A percentile compares a stretch with the other conserved stretches of the same genome.
phyloP scores from a whole-genome alignment of 331 rosid genomes.

The Ulmus americana region DNA sequence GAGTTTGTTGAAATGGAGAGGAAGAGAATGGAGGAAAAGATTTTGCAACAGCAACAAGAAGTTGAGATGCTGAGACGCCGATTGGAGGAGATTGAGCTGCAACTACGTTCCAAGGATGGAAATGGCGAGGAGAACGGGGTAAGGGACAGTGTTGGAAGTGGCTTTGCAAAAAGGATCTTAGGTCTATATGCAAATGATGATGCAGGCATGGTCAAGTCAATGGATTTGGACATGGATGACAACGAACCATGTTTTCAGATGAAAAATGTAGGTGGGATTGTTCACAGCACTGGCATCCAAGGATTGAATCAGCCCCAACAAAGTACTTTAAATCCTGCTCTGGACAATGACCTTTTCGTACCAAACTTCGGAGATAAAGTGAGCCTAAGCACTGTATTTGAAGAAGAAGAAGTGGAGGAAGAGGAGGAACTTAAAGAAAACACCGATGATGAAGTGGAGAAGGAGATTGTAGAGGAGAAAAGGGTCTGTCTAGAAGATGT shows the following conservation, averaged over 20 bases:
- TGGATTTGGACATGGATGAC: conserved; percentile 90
- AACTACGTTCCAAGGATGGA: conserved; percentile 46
- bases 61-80: conserved; percentile 77
- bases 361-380: conserved; percentile 42
- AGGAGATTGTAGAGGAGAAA: conserved; percentile 74
- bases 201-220: conserved; percentile 69
- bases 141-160: conserved; percentile 49
- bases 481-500: conserved; percentile 48
- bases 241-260: conserved; percentile 51
- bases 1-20: conserved; percentile 83
- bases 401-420: conserved; percentile 46
- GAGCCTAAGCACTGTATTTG: conserved; percentile 68
- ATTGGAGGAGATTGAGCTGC: conserved; percentile 73
- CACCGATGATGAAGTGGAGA: conserved; percentile 57
- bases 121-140: conserved; percentile 25
- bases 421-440: conserved; percentile 40
- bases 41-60: conserved; percentile 81
- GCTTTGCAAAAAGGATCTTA: conserved; percentile 54
- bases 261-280: conserved; percentile 35
- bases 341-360: conserved; percentile 31
- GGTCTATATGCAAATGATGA: conserved; percentile 58
- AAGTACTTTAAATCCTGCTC: conserved; percentile 22
- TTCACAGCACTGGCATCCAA: conserved; percentile 29
- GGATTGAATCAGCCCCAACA: conserved; percentile 27
- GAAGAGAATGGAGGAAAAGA: conserved; percentile 89